These are phyloP conservation scores for Komagataea norvegica DNA, from an alignment of 1,139 yeast genomes.

Conservation along the genomic window DNA sequence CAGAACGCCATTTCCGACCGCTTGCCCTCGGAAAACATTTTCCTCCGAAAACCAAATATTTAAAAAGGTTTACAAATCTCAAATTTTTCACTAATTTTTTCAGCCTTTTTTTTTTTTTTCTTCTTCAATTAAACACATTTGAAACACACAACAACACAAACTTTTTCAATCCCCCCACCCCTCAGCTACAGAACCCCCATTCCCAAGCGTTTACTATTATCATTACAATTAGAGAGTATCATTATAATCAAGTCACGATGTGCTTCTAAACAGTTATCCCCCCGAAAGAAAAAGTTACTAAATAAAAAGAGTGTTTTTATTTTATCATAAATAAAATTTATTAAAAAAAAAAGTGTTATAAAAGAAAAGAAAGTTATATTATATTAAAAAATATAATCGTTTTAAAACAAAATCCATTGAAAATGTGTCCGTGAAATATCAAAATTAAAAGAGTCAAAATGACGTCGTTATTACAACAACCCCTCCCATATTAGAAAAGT, in stretches of 20 bases:
- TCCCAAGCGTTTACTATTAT: slow-evolving; percentile 1
- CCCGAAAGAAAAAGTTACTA: slow-evolving; percentile 6
- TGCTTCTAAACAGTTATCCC: slow-evolving; percentile 15
- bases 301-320: slow-evolving; percentile 9
- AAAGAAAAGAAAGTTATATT: slow-evolving; percentile 8
- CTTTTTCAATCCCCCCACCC: slow-evolving; percentile 2
- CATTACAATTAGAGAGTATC: slow-evolving; percentile 1
- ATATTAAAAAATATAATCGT: slow-evolving; percentile 10
- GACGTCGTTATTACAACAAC: slow-evolving; percentile 17
- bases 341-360: slow-evolving; percentile 6
- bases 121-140: background rate
- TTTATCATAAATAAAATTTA: slow-evolving; percentile 6
- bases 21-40: slow-evolving; percentile 1
- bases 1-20: background rate
- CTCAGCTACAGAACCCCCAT: slow-evolving; percentile 5
- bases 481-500: slow-evolving; percentile 2
- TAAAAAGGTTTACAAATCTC: background rate
- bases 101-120: background rate
- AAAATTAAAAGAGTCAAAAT: slow-evolving; percentile 15
- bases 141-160: slow-evolving; percentile 1
- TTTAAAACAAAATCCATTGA: slow-evolving; percentile 11
- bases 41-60: slow-evolving; percentile 1
- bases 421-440: slow-evolving; percentile 24
- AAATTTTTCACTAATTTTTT: background rate
- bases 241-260: slow-evolving; percentile 25